A percentile compares a stretch with the other conserved stretches of the same genome.
These are phyloP conservation scores for Neonectria coccinea DNA, from an alignment of 2,329 filamentous ascomycete species.

Conservation along the genomic window DNA sequence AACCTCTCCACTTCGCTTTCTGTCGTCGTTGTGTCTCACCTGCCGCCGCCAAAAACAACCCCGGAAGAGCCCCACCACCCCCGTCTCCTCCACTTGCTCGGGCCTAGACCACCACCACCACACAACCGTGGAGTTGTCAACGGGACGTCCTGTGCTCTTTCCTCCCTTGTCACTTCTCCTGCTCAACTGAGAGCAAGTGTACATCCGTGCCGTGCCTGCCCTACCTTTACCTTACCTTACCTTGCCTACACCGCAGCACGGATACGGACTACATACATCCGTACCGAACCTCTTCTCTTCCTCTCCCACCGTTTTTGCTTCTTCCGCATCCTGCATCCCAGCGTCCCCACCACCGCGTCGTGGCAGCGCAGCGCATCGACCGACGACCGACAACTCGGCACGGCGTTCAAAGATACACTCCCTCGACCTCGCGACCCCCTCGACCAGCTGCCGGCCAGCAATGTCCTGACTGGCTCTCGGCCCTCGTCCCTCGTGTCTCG, in stretches of 20 bases:
- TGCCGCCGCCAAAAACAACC: constrained; percentile 17
- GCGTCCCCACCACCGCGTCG: constrained; percentile 43
- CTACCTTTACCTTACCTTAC: background rate
- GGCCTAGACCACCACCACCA: constrained; percentile 1
- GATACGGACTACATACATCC: background rate
- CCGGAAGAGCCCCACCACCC: constrained; percentile 25
- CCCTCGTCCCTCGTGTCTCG: background rate
- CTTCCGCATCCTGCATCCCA: constrained; percentile 38
- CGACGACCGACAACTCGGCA: constrained; percentile 15
- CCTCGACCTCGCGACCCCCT: constrained; percentile 6
- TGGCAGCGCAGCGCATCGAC: constrained; percentile 36
- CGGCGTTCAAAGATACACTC: constrained; percentile 4
- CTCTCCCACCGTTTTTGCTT: constrained; percentile 29
- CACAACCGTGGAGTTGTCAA: constrained; percentile 6
- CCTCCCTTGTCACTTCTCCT: constrained; percentile 11
- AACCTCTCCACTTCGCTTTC: constrained; percentile 6
- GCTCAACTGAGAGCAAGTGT: constrained; percentile 5
- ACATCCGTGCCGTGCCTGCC: constrained; percentile 4
- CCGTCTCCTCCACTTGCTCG: constrained; percentile 9
- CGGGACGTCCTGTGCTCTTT: constrained; percentile 2
- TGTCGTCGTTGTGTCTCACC: constrained; percentile 22
- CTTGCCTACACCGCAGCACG: background rate
- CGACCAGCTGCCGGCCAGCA: constrained; percentile 31
- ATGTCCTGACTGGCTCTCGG: constrained; percentile 33
- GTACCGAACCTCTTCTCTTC: constrained; percentile 22